Base-by-base conservation (phyloP, 768 basidiomycete genomes). In the Suillus plorans region DNA sequence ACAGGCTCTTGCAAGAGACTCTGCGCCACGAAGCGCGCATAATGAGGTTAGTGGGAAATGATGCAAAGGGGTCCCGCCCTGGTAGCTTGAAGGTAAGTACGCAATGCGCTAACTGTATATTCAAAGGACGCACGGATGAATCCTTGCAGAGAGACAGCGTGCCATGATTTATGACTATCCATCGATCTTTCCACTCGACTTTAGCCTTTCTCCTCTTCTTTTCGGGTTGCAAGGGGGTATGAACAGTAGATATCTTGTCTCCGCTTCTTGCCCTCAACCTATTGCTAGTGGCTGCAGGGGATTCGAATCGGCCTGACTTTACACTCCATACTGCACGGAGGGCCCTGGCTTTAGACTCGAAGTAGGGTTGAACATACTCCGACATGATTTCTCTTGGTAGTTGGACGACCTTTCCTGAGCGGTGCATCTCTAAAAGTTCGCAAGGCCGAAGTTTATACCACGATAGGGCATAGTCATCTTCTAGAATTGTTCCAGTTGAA, bases 391-490 rank as follows among this genome's bases (percentile, higher is more conserved):
- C 71, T 22, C 84, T 76, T 2, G 80, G 84, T 0, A 90, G 78
- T 4, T 72, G 72, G 3, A 82, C 77, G 47, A 86, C 66, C 37
- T 74, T 72, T 41, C 78, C 78, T 12, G 69, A 63, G 8, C 80
- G 79, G 64, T 93, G 90, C 20, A 93, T 73, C 69, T 93, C 91
- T 25, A 93, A 80, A 3, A 93, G 80, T 68, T 92, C 91, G 67
- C 86, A 79, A 0, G 88, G 83, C 8, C 79, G 76, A 25, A 92
- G 69, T 47, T 82, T 78, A 69, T 90, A 91, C 82, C 86, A 89
- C 0, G 82, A 76, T 31, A 85, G 70, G 12, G 78, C 66, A 53
- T 82, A 84, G 25, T 89, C 86, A 70, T 91, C 90, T 69, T 92
- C 88, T 37, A 92, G 82, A 16, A 89, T 75, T 67, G 89, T 83